These are phyloP conservation scores for Neonectria ditissima DNA, from an alignment of 2,329 filamentous ascomycete genomes.

Conservation along the genomic window DNA sequence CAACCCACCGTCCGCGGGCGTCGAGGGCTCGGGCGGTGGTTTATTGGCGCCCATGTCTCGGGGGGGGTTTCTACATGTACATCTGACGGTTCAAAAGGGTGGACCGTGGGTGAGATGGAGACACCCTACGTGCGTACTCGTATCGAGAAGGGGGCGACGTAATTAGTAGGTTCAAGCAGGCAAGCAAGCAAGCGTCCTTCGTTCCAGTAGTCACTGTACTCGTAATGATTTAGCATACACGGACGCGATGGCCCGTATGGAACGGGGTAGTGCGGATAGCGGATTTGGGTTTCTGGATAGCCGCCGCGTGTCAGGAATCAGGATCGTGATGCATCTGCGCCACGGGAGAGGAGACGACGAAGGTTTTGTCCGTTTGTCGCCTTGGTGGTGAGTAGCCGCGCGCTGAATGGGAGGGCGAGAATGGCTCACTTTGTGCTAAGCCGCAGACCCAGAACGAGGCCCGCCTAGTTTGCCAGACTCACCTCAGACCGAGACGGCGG, in stretches of 20 bases:
- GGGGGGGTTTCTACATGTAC: constrained; percentile 23
- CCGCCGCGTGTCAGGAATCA: constrained; percentile 3
- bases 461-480: not conserved
- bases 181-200: not conserved
- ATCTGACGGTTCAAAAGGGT: constrained; percentile 4
- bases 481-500: not conserved
- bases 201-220: not conserved
- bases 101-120: constrained; percentile 3
- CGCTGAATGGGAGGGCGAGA: not conserved
- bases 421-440: not conserved
- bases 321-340: not conserved
- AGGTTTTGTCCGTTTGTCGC: not conserved
- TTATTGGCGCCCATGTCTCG: constrained; percentile 41
- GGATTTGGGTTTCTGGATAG: not conserved
- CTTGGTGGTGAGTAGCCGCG: not conserved
- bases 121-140: constrained; percentile 8
- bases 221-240: not conserved
- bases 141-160: constrained; percentile 6
- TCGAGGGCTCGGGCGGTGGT: constrained; percentile 4
- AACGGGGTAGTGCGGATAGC: not conserved
- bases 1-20: not conserved
- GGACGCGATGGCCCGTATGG: not conserved
- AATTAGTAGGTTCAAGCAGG: not conserved
- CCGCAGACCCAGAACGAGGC: not conserved
- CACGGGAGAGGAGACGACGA: not conserved